Base-by-base conservation (phyloP, 345 rosid species). In the Boechera retrofracta region DNA sequence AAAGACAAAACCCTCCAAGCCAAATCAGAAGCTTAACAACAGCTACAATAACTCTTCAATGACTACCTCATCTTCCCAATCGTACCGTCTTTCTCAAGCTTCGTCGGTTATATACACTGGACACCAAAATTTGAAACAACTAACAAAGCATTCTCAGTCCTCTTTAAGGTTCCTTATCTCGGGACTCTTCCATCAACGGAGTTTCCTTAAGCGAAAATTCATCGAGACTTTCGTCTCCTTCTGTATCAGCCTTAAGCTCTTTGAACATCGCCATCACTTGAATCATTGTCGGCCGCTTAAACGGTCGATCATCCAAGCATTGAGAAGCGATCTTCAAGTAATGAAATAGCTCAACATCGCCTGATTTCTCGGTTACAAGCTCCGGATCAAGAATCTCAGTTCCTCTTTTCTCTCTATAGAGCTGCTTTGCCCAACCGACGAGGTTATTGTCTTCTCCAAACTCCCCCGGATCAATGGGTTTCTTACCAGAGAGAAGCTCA, bases 191-290 rank as follows among this genome's bases (percentile, higher is more conserved):
- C 24, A 88, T 82, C 48, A 66, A 57, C 6, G 73, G 83, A 2
- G 82, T 80, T 69, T 91, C 96, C 79, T 88, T 87, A 11, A 94
- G 79, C 3, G 97, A 89, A 64, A 91, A 79, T 18, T 90, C 86
- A 58, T 90, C 94, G 28, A 88, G 85, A 59, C 87, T 84, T 59
- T 91, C 96, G 64, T 81, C 84, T 61, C 86, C 96, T 69, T 87
- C 98, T 42, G 98, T 81, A 73, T 94, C 97, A 38, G 81, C 92
- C 73, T 87, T 92, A 66, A 92, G 91, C 84, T 94, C 98, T 78
- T 94, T 94, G 80, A 92, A 94, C 98, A 87, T 92, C 0, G 97
- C 86, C 98, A 94, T 94, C 69, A 94, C 97, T 74, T 94, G 92
- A 55, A 94, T 89, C 97, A 94, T 94, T 31, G 97, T 94, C 3